Evolutionary conservation across 1,139 yeast species (phyloP), one percentile per base, ranked within the genome.

Genomic region (Kodamaea sp.): DNA sequence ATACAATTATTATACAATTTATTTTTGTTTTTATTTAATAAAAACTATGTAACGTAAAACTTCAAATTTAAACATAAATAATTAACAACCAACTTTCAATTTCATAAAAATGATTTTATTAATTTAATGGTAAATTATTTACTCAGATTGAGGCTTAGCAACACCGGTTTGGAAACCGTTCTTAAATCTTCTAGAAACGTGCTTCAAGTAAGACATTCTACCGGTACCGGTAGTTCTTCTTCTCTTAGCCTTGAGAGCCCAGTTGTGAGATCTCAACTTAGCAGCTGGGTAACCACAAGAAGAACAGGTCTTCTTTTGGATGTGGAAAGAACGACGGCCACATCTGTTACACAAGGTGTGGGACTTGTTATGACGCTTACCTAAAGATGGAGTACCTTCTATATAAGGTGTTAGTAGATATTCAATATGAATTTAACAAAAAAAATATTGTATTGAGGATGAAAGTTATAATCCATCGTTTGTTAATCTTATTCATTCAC

Each of bases 311-410:
- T 88, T 85, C 95, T 90, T 92, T 81, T 92, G 98, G 73, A 84
- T 76, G 81, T 94, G 98, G 95, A 90, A 92, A 52, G 97, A 84
- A 81, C 97, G 96, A 70, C 81, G 78, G 66, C 97, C 97, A 81
- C 99, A 92, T 85, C 97, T 89, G 83, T 84, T 88, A 83, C 99
- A 94, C 78, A 90, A 81, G 70, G 95, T 86, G 89, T 92, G 99
- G 72, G 97, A 84, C 82, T 94, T 94, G 94, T 87, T 90, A 89
- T 92, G 97, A 78, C 95, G 89, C 81, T 90, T 92, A 84, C 98
- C 97, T 82, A 88, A 84, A 74, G 97, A 88, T 81, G 97, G 96
- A 76, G 98, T 92, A 88, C 98, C 98, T 90, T 92, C 96, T 88
- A 67, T 63, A 53, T 48, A 44, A 58, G 62, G 41, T 34, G 49